Base-by-base conservation (phyloP, 2,329 filamentous ascomycete genomes). In the Anthostomella pinea region DNA sequence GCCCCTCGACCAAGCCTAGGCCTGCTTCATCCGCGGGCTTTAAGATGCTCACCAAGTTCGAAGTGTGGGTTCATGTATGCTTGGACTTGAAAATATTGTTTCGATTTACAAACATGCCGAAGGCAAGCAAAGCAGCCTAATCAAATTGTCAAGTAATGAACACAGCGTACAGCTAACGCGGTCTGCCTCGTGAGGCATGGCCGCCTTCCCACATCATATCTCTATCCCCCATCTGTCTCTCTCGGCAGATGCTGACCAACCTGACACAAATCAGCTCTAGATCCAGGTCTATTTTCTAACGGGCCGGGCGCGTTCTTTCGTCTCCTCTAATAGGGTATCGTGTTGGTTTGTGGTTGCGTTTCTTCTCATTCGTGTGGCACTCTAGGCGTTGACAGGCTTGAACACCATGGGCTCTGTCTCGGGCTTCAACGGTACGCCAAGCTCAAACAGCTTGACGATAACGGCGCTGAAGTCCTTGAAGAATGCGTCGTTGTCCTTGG, bases 391-490 rank as follows among this genome's bases (percentile, higher is more conserved):
- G 45, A 56, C 51, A 40, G 70, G 60, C 78, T 88, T 88, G 69
- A 91, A 79, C 51, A 67, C 72, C 65, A 83, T 57, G 72, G 61
- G 73, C 62, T 83, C 73, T 10, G 66, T 64, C 53, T 75, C 75
- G 63, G 78, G 77, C 53, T 79, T 65, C 64, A 96, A 97, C 22
- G 91, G 90, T 41, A 97, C 91, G 56, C 91, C 91, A 10, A 96
- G 80, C 76, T 97, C 91, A 53, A 97, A 91, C 31, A 98, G 78
- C 72, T 84, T 91, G 53, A 77, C 68, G 39, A 91, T 73, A 33
- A 84, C 89, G 24, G 81, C 77, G 9, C 82, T 73, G 64, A 97
- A 98, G 64, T 97, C 91, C 66, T 84, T 83, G 79, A 97, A 97
- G 79, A 96, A 98, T 33, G 72, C 72, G 38, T 89, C 85, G 64